Evolutionary conservation across 495 filamentous ascomycete genomes (phyloP).

Genomic region (Podospora pseudocomata): DNA sequence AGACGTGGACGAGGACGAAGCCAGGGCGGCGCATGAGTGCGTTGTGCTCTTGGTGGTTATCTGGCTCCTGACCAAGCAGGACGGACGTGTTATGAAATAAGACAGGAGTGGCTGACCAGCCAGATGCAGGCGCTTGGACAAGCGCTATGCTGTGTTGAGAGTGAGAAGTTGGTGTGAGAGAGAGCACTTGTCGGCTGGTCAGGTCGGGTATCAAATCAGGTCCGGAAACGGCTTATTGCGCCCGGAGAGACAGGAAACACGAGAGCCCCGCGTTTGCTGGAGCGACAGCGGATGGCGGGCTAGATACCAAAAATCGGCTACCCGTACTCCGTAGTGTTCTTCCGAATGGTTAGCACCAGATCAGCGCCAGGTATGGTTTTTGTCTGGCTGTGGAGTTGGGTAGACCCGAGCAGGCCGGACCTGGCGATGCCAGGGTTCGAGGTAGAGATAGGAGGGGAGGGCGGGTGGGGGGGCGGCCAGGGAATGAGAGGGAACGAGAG

Average conservation of each 20-base stretch:
- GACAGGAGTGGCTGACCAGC: background rate
- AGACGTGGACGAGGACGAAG: background rate
- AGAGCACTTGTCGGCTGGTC: background rate
- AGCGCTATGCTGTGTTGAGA: background rate
- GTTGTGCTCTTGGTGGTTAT: background rate
- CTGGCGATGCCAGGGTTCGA: slow-evolving; percentile 7
- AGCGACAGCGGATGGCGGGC: slow-evolving; percentile 18
- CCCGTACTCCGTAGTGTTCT: slow-evolving; percentile 5
- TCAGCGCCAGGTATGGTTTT: slow-evolving; percentile 17
- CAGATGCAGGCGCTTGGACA: background rate
- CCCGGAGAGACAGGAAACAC: background rate
- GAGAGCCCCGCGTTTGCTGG: slow-evolving; percentile 12
- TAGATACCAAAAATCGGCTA: slow-evolving; percentile 8
- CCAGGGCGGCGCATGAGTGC: background rate
- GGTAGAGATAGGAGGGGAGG: background rate
- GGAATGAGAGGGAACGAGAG: background rate
- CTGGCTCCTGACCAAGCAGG: background rate
- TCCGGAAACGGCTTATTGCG: background rate
- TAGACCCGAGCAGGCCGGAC: slow-evolving; percentile 11
- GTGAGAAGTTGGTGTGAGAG: background rate
- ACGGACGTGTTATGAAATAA: background rate
- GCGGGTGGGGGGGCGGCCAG: background rate
- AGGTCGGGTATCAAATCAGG: background rate
- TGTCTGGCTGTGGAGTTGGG: slow-evolving; percentile 16
- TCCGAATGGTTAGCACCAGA: slow-evolving; percentile 17